Evolutionary conservation across 257 asterid genomes (phyloP), one percentile per base, ranked within the genome.

Genomic region (Nicotiana sylvestris): DNA sequence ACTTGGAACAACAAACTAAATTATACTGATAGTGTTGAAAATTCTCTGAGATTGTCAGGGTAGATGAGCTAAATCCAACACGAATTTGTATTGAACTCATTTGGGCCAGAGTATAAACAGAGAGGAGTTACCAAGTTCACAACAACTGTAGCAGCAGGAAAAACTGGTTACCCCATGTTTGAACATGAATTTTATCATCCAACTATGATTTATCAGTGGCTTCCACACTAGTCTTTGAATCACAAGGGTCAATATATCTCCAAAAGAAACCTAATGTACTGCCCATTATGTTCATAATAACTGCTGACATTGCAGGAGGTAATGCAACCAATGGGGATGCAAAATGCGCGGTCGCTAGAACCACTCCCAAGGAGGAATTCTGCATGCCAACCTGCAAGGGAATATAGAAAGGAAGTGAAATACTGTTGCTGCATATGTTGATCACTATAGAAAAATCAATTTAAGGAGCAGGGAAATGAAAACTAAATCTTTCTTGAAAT

Each of bases 311-410:
- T 53, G 99, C 98, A 0, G 98, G 85, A 57, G 98, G 98, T 81
- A 95, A 78, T 16, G 98, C 98, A 9, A 93, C 95, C 91, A 88
- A 85, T 0, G 97, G 90, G 8, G 98, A 93, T 35, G 91, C 76
- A 85, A 95, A 95, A 89, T 95, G 99, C 17, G 96, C 80, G 6
- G 97, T 83, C 2, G 99, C 99, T 78, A 95, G 86, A 85, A 95
- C 98, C 85, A 95, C 99, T 78, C 98, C 99, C 82, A 95, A 61
- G 16, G 98, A 95, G 4, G 99, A 95, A 83, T 95, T 95, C 79
- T 95, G 99, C 99, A 95, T 95, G 81, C 98, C 99, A 35, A 95
- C 98, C 99, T 95, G 87, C 85, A 81, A 61, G 16, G 1, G 6
- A 43, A 72, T 43, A 21, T 12, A 72, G 29, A 72, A 46, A 72